A percentile compares a stretch with the other conserved stretches of the same genome.
Evolutionary conservation across 306 rosid species (phyloP).

Genomic region (Vigna mungo): DNA sequence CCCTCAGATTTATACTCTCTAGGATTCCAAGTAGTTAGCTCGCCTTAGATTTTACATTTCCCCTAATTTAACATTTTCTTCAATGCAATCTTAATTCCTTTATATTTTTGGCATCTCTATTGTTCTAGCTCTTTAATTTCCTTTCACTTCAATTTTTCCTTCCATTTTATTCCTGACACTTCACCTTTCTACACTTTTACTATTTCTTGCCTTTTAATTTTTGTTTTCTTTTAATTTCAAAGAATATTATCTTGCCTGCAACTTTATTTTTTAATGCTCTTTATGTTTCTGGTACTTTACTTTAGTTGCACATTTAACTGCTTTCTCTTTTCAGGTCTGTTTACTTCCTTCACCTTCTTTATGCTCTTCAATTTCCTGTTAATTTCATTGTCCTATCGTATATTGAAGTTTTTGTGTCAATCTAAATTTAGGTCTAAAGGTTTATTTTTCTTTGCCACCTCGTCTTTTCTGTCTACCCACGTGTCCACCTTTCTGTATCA

Average conservation of each 20-base stretch:
- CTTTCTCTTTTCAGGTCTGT: neutral
- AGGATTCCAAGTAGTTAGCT: constrained; percentile 1
- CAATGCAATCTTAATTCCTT: neutral
- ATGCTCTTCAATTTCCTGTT: neutral
- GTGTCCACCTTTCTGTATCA: neutral
- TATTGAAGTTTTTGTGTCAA: neutral
- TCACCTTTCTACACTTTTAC: neutral
- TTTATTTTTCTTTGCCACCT: neutral
- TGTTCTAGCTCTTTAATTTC: neutral
- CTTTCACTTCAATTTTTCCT: neutral
- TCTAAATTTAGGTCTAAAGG: neutral
- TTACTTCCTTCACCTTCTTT: neutral
- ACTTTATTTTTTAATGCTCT: neutral
- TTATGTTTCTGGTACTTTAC: neutral
- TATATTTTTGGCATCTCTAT: neutral
- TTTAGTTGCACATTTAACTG: neutral
- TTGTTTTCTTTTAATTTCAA: neutral
- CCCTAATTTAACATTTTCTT: neutral
- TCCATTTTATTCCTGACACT: neutral
- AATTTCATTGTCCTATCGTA: neutral
- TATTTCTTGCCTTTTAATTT: neutral
- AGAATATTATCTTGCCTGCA: neutral
- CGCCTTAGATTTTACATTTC: constrained; percentile 7
- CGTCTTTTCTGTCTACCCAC: neutral
- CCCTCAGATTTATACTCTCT: neutral